Conservation (phyloP, 164 flowering plant genomes). For the Buxus sempervirens region DNA sequence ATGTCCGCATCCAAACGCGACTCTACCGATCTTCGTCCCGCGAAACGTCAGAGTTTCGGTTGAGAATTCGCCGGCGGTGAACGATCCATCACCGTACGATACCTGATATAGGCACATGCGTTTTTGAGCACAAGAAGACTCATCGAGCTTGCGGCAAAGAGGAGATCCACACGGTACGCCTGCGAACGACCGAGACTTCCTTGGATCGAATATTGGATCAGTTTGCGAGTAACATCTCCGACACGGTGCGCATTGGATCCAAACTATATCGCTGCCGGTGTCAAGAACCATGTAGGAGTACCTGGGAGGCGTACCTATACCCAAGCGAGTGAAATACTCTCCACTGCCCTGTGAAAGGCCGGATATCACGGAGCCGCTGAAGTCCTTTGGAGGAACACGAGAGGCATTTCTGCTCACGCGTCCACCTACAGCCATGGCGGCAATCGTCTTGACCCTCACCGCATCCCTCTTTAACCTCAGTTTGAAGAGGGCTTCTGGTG, state of each 20-base stretch:
- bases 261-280: slow-evolving; percentile 73
- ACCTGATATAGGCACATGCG: slow-evolving; percentile 35
- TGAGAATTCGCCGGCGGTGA: slow-evolving; percentile 45
- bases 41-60: slow-evolving; percentile 53
- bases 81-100: slow-evolving; percentile 63
- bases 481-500: slow-evolving; percentile 8
- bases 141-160: slow-evolving; percentile 35
- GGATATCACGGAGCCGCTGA: slow-evolving; percentile 34
- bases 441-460: slow-evolving; percentile 1
- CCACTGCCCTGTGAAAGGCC: slow-evolving; percentile 67
- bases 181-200: slow-evolving; percentile 33
- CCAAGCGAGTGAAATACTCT: slow-evolving; percentile 70
- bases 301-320: slow-evolving; percentile 57
- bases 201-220: slow-evolving; percentile 66
- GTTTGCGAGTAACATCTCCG: slow-evolving; percentile 55
- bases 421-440: neutral
- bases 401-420: neutral
- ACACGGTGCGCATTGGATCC: slow-evolving; percentile 74
- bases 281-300: slow-evolving; percentile 60
- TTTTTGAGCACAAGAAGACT: slow-evolving; percentile 14
- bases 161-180: slow-evolving; percentile 43
- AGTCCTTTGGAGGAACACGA: neutral
- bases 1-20: slow-evolving; percentile 59
- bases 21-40: slow-evolving; percentile 23
- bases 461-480: slow-evolving; percentile 15